A percentile compares a stretch with the other conserved stretches of the same genome.
Conservation (phyloP, 2,329 filamentous ascomycete genomes). For the Penicillium psychrosexuale region DNA sequence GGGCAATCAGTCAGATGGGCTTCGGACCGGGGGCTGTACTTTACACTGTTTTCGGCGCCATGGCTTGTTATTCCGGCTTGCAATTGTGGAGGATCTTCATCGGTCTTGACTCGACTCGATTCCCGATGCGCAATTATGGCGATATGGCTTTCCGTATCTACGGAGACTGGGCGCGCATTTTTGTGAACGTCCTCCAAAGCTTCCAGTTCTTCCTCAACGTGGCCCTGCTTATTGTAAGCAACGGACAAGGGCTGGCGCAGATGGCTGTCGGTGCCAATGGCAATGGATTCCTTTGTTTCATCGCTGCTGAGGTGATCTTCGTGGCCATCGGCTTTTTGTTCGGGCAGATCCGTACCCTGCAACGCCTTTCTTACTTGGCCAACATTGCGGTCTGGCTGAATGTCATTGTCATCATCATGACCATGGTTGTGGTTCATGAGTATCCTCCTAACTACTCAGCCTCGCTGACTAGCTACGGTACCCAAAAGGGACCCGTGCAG, state of each 20-base stretch:
- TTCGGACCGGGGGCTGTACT: constrained; percentile 45
- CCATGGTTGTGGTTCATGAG: constrained; percentile 53
- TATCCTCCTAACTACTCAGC: constrained; percentile 49
- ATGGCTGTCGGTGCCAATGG: constrained; percentile 29
- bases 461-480: constrained; percentile 15
- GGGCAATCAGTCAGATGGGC: constrained; percentile 36
- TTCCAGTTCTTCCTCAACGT: constrained; percentile 20
- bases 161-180: constrained; percentile 45
- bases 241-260: constrained; percentile 49
- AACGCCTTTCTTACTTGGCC: constrained; percentile 38
- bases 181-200: constrained; percentile 49
- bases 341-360: constrained; percentile 56
- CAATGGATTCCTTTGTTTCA: constrained; percentile 50
- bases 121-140: constrained; percentile 48
- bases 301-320: constrained; percentile 52
- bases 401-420: constrained; percentile 54
- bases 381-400: constrained; percentile 58
- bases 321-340: constrained; percentile 52
- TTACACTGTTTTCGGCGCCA: constrained; percentile 39
- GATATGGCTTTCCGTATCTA: constrained; percentile 51
- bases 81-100: constrained; percentile 49
- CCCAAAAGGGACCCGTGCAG: constrained; percentile 41
- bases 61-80: constrained; percentile 41
- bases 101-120: constrained; percentile 48
- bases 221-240: constrained; percentile 28